Evolutionary conservation across 2,329 filamentous ascomycete genomes (phyloP), one percentile per base, ranked within the genome.

Genomic region (Monilinia fructicola): DNA sequence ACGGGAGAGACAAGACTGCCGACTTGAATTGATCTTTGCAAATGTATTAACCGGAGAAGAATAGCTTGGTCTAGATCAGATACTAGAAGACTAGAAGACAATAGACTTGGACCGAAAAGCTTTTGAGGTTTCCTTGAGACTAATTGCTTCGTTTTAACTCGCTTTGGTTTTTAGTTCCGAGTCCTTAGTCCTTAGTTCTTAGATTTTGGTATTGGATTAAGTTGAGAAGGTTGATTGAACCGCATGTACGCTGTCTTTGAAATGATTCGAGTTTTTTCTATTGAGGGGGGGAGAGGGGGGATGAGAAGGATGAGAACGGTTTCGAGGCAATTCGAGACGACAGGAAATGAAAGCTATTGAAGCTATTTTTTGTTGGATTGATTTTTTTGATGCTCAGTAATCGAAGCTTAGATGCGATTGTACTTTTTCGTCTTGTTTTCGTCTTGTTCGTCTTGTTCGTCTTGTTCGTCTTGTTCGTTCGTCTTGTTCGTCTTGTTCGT

Each of bases 31-130:
- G 26, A 12, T 35, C 9, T 28, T 6, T 18, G 28, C 1, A 26
- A 50, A 23, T 11, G 44, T 38, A 18, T 35, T 10, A 44, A 50
- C 38, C 4, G 9, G 50, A 28, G 38, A 44, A 31, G 14, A 48
- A 48, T 21, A 48, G 55, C 10, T 12, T 44, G 40, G 40, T 46
- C 55, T 59, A 59, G 42, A 60, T 44, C 56, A 48, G 23, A 48
- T 35, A 35, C 28, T 48, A 60, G 26, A 23, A 35, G 3, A 35
- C 31, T 35, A 35, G 31, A 35, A 35, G 31, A 35, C 4, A 35
- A 59, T 48, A 60, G 44, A 48, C 56, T 42, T 48, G 48, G 42
- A 60, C 26, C 26, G n/a, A 38, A 35, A 16, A 23, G 42, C 44
- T 60, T 26, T 50, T 38, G 14, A n/a, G 44, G 21, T n/a, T 31